Conservation (phyloP, 192 early-diverging fungal genomes). For the Mortierella hygrophila region DNA sequence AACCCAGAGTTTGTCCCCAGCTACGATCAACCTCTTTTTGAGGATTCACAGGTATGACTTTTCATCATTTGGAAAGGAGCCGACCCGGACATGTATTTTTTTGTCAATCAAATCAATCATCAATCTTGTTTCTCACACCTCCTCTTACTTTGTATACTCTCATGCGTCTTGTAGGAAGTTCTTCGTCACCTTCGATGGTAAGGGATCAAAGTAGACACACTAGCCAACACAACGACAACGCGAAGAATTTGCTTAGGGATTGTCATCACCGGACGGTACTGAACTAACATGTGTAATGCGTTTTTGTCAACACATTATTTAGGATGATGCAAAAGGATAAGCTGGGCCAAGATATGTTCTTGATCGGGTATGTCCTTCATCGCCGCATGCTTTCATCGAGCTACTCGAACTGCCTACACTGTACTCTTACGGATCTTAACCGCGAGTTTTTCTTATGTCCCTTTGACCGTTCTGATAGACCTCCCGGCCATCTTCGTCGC, state of each 20-base stretch:
- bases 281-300: neutral
- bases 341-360: constrained; percentile 86
- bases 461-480: constrained; percentile 43
- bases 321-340: constrained; percentile 91
- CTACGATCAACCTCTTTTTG: constrained; percentile 63
- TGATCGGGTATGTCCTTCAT: constrained; percentile 67
- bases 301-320: neutral
- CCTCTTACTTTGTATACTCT: neutral
- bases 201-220: neutral
- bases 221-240: neutral
- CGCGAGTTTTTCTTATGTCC: neutral
- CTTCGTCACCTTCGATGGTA: constrained; percentile 60
- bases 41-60: constrained; percentile 62
- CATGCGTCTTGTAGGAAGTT: constrained; percentile 36
- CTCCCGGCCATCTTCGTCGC: constrained; percentile 77
- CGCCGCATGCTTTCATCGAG: neutral
- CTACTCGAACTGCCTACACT: neutral
- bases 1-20: constrained; percentile 69
- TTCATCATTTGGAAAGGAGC: neutral
- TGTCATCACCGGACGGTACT: too few species aligned
- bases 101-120: neutral
- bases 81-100: neutral
- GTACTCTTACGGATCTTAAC: neutral
- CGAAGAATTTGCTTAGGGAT: neutral
- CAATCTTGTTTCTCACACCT: neutral